Evolutionary conservation across 1,284 basidiomycete species (phyloP), one percentile per base, ranked within the genome.

Genomic region (Serendipita sp.): DNA sequence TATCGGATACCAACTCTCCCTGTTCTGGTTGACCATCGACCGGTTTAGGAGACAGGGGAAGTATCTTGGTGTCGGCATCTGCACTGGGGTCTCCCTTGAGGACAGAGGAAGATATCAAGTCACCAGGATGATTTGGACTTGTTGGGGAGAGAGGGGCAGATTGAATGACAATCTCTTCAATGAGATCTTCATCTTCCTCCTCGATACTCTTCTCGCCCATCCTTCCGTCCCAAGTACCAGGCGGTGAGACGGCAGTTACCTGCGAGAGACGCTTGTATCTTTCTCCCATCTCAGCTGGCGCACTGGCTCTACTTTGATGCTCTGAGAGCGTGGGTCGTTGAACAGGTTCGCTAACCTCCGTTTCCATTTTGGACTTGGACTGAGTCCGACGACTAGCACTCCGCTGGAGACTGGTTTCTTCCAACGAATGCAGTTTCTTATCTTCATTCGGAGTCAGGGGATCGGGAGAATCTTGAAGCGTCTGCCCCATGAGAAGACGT

Each of bases 401-500:
- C n/a, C 17, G 17, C n/a, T 8, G 8, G 17, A n/a, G 8, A 29
- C 8, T 5, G 5, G 45, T 29, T 10, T n/a, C 29, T 30, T 30
- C 53, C 0, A 58, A 32, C 32, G 60, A 61, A 26, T 62, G 64
- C 4, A 63, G 34, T 32, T 63, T 60, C n/a, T 50, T 6, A 13
- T 34, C 45, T 35, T 66, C 63, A 30, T 58, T 64, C 1, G 68
- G 67, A 15, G 68, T 63, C n/a, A 72, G 61, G 58, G 72, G 71
- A 41, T 70, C 63, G 0, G 80, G 80, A 30, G 53, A 58, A n/a
- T 58, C 53, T 58, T 58, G 53, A 4, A 58, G 34, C 8, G n/a
- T 34, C 12, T 29, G 22, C 30, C 53, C 53, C 4, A 26, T 12
- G 0, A 58, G 53, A 17, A 58, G 32, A 32, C 30, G 53, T n/a